Percentiles rank a stretch among this genome's conserved stretches.
Conservation (phyloP, 306 rosid genomes). For the Bauhinia variegata region DNA sequence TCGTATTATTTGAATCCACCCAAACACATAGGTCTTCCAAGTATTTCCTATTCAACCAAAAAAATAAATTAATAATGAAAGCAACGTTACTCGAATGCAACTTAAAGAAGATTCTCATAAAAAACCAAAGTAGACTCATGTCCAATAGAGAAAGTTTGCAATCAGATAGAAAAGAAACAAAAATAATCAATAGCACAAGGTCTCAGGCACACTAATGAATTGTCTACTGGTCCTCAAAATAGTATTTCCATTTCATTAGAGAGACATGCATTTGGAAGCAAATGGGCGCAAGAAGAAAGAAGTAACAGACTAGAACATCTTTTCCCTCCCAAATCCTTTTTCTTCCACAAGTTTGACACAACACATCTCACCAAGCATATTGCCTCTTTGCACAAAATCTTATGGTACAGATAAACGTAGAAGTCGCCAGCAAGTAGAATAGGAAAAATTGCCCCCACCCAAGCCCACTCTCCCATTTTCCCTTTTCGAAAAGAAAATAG, state of each 20-base stretch:
- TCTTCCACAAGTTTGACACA: no score
- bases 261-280: background rate
- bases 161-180: background rate
- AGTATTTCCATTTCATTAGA: background rate
- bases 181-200: background rate
- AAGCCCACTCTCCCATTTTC: no score
- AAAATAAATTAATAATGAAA: background rate
- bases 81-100: background rate
- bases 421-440: no score
- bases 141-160: background rate
- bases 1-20: conserved; percentile 88
- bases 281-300: background rate
- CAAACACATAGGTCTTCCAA: conserved; percentile 90
- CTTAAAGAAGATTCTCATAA: background rate
- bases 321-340: no score
- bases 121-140: conserved; percentile 29
- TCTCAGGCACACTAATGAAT: background rate
- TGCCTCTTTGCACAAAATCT: no score
- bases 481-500: no score
- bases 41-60: conserved; percentile 67
- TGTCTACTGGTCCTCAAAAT: background rate
- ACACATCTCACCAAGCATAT: no score
- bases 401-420: no score
- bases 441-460: no score
- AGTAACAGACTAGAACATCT: no score